These are phyloP conservation scores for Kodamaea fungicola DNA, from an alignment of 1,139 yeast species.

Conservation along the genomic window DNA sequence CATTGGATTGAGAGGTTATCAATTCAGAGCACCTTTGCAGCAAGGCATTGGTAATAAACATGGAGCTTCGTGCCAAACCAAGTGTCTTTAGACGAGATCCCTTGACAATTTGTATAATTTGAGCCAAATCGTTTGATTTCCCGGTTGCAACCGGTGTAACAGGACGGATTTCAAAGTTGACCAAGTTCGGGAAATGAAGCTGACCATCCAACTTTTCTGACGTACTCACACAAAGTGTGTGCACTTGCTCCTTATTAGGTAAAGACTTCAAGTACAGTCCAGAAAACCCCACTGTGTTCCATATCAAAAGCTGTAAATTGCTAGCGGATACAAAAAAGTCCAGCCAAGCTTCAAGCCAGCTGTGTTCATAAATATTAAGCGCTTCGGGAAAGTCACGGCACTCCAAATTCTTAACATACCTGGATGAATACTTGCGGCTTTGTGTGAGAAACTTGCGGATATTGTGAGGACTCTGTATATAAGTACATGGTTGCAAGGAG, in stretches of 20 bases:
- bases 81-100: neutral
- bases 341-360: constrained; percentile 16
- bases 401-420: constrained; percentile 14
- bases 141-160: neutral
- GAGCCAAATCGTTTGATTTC: too few relatives aligned
- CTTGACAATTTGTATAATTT: too few relatives aligned
- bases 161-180: constrained; percentile 13
- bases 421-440: neutral
- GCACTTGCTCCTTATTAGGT: constrained; percentile 17
- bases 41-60: constrained; percentile 2
- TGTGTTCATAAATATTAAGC: constrained; percentile 29
- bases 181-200: constrained; percentile 21
- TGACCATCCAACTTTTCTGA: constrained; percentile 7
- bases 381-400: constrained; percentile 35
- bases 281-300: constrained; percentile 35
- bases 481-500: constrained; percentile 21
- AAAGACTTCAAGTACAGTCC: constrained; percentile 22
- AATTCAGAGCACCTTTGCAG: constrained; percentile 4
- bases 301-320: constrained; percentile 24
- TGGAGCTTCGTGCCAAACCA: constrained; percentile 1
- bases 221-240: constrained; percentile 21
- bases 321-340: constrained; percentile 19
- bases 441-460: constrained; percentile 10
- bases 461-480: constrained; percentile 32
- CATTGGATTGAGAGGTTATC: neutral